phyloP scores from a whole-genome alignment of 164 flowering plant genomes.

The Aristolochia californica region DNA sequence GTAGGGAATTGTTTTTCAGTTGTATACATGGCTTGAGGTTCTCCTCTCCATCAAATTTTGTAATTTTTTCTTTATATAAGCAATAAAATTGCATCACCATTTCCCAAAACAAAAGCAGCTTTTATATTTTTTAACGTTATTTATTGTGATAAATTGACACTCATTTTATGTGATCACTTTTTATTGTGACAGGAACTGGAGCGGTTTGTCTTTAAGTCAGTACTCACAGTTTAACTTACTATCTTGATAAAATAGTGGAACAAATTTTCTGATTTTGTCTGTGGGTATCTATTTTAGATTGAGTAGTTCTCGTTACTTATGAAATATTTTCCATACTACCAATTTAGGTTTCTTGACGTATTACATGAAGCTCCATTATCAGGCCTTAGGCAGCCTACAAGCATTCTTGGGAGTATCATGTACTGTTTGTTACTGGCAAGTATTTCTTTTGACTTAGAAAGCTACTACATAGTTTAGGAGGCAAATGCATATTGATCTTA shows the following conservation, averaged over 20 bases:
- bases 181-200: neutral
- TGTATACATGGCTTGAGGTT: too few species aligned
- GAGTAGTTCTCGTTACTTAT: neutral
- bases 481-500: neutral
- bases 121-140: too few species aligned
- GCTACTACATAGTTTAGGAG: neutral
- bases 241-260: neutral
- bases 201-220: neutral
- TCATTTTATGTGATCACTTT: too few species aligned
- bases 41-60: too few species aligned
- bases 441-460: slow-evolving; percentile 4
- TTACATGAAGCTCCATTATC: slow-evolving; percentile 86
- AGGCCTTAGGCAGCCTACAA: slow-evolving; percentile 62
- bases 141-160: too few species aligned
- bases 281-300: neutral
- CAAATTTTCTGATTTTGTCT: neutral
- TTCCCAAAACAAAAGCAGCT: too few species aligned
- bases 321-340: slow-evolving; percentile 2
- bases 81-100: too few species aligned
- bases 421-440: slow-evolving; percentile 78
- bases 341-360: slow-evolving; percentile 69
- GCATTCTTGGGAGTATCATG: slow-evolving; percentile 49
- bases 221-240: neutral
- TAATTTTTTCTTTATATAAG: too few species aligned
- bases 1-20: too few species aligned